These are phyloP conservation scores for Penicillium expansum DNA, from an alignment of 2,329 filamentous ascomycete species.

Conservation along the genomic window DNA sequence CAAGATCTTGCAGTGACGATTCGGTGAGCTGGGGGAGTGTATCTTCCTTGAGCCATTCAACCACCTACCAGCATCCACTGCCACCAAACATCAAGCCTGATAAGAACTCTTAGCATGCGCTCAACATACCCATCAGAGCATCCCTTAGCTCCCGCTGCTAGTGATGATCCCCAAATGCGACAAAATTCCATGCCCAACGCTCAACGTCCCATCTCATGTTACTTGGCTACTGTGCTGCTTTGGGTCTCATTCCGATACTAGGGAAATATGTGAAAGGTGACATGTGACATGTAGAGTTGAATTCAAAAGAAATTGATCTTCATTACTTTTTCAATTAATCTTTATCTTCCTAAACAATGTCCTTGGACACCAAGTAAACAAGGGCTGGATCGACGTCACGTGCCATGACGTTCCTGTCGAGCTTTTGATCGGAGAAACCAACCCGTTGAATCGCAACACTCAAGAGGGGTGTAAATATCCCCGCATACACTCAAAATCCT, in stretches of 20 bases:
- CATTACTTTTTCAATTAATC: neutral
- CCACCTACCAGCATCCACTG: neutral
- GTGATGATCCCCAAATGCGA: constrained; percentile 2
- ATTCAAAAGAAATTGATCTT: neutral
- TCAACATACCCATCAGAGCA: neutral
- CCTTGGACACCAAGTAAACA: neutral
- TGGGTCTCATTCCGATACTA: neutral
- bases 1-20: neutral
- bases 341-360: neutral
- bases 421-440: constrained; percentile 13
- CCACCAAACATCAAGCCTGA: neutral
- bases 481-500: neutral
- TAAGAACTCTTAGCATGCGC: fast-evolving
- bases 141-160: neutral
- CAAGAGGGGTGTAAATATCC: neutral
- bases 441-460: neutral
- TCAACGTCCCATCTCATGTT: neutral
- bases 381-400: constrained; percentile 11
- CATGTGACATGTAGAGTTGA: neutral
- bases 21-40: neutral
- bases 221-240: neutral
- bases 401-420: constrained; percentile 22
- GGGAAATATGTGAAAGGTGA: neutral
- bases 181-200: neutral
- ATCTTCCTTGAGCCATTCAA: neutral